phyloP scores from a whole-genome alignment of 2,329 filamentous ascomycete species.

The Zopfia rhizophila region DNA sequence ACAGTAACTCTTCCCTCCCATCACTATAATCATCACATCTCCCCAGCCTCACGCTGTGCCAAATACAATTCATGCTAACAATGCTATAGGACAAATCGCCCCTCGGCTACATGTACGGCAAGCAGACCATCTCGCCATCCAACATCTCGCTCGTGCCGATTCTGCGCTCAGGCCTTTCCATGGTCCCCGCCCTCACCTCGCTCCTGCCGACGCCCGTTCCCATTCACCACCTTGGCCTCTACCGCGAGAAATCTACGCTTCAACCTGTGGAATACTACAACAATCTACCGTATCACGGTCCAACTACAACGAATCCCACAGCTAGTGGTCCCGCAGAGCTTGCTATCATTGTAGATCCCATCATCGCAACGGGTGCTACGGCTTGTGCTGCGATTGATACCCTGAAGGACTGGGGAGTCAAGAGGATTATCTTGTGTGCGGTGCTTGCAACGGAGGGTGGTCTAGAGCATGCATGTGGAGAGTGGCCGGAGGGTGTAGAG shows the following conservation, averaged over 20 bases:
- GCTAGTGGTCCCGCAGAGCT: conserved; percentile 62
- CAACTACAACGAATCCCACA: conserved; percentile 53
- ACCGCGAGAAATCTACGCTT: conserved; percentile 87
- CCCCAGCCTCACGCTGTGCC: conserved; percentile 6
- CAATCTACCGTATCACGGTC: conserved; percentile 83
- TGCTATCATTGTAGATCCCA: conserved; percentile 87
- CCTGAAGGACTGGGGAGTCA: conserved; percentile 90
- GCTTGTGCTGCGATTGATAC: conserved; percentile 90
- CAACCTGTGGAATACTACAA: conserved; percentile 98
- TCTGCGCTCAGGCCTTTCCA: conserved; percentile 88
- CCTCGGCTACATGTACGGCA: conserved; percentile 79
- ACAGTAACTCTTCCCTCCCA: conserved; percentile 63
- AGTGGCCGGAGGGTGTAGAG: conserved; percentile 81
- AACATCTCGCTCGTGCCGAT: conserved; percentile 88
- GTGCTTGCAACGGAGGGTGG: conserved; percentile 79
- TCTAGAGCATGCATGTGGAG: conserved; percentile 74
- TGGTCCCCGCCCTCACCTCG: conserved; percentile 87
- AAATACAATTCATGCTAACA: conserved; percentile 3
- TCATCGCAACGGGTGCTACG: conserved; percentile 94
- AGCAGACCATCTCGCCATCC: conserved; percentile 69
- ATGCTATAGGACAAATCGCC: conserved; percentile 75
- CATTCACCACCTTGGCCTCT: conserved; percentile 93
- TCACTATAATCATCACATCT: conserved; percentile 1
- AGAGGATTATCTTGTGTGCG: conserved; percentile 78
- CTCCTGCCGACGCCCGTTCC: conserved; percentile 83